Evolutionary conservation across 257 asterid genomes (phyloP).

Genomic region (Ilex aquifolium): DNA sequence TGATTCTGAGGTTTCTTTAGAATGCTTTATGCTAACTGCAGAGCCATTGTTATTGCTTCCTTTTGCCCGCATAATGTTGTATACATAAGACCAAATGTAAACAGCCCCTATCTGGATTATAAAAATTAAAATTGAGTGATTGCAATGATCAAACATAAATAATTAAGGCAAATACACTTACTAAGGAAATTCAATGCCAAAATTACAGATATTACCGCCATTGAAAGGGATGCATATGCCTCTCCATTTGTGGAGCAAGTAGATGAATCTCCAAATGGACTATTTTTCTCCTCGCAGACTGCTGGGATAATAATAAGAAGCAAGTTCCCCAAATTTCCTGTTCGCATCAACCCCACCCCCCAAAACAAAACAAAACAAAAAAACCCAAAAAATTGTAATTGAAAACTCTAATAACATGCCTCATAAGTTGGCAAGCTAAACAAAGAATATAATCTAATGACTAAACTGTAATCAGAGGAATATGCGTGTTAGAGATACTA

Average conservation of each 20-base stretch:
- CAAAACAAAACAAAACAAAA: background rate
- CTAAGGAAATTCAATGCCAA: too few relatives aligned
- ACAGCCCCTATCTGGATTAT: slow-evolving; percentile 25
- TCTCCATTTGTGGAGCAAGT: slow-evolving; percentile 23
- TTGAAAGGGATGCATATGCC: slow-evolving; percentile 32
- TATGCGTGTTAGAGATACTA: too few relatives aligned
- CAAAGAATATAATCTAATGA: too few relatives aligned
- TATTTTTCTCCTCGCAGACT: slow-evolving; percentile 26
- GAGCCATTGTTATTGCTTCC: slow-evolving; percentile 4
- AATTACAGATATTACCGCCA: slow-evolving; percentile 20
- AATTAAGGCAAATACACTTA: too few relatives aligned
- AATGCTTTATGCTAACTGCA: background rate
- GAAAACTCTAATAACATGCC: background rate
- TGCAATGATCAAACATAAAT: too few relatives aligned
- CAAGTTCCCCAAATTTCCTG: slow-evolving; percentile 37
- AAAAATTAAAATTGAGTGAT: too few relatives aligned
- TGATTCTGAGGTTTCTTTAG: slow-evolving; percentile 10
- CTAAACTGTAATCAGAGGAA: too few relatives aligned
- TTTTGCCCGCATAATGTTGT: slow-evolving; percentile 21
- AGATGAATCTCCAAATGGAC: slow-evolving; percentile 30
- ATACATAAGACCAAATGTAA: slow-evolving; percentile 28
- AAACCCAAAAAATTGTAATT: background rate
- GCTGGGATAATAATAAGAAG: slow-evolving; percentile 32
- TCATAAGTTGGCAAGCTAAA: too few relatives aligned
- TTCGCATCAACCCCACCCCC: background rate